Base-by-base conservation (phyloP, 2,329 filamentous ascomycete genomes). In the Beauveria brongniartii region DNA sequence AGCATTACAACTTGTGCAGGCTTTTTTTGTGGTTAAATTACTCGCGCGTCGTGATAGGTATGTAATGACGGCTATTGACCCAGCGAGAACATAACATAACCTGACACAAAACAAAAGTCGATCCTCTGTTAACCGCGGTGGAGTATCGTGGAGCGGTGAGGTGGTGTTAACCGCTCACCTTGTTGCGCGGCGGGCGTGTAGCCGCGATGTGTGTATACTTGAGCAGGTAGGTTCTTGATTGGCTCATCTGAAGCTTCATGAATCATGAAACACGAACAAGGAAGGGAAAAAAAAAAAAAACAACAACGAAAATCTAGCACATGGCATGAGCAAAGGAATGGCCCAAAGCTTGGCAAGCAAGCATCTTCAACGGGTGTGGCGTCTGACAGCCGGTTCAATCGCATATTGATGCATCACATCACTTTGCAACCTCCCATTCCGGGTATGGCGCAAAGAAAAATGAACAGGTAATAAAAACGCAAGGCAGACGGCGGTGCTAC, bases 331-430 rank as follows among this genome's bases (percentile, higher is more conserved):
- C 44, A 12, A 22, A 28, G 22, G 16, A 28, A 14, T 43, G 7
- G 7, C 52, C 37, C 52, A 43, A 10, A n/a, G 37, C 40, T 58
- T 51, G 43, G n/a, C 40, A n/a, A 12, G 9, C 44, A 57, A 12
- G 9, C 55, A 57, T 57, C 55, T 51, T 51, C 46, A 58, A 51
- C 55, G 46, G 34, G 44, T 51, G 55, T 58, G 55, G 55, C 55
- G 55, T 58, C 37, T 47, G 30, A 14, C 55, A 58, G 41, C 30
- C 47, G 55, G 46, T 20, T 43, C 47, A 43, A 58, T 12, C 30
- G 44, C 55, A 51, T 50, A 51, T 28, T 58, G 34, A 51, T 22
- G 34, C 9, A 51, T 41, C 30, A 43, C 24, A 28, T 47, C 18
- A 18, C 16, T 4, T 34, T 24, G 43, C 37, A n/a, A 8, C 26